Evolutionary conservation across 306 rosid genomes (phyloP), one percentile per base, ranked within the genome.

Genomic region (Rosa chinensis): DNA sequence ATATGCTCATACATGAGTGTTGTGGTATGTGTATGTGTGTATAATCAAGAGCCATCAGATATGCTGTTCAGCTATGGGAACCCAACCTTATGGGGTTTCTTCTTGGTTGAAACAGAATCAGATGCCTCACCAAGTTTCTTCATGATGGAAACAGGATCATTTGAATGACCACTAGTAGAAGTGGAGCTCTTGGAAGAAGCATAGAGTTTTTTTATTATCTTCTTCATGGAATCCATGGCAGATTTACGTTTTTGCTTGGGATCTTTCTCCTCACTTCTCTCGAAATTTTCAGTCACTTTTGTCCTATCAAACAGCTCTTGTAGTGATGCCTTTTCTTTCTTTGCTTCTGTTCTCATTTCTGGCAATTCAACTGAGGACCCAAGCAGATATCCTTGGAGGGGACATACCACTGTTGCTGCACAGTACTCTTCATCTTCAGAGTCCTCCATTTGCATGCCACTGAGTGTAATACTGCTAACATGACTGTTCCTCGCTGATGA

Each of bases 381-480:
- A 81, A 90, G 79, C 74, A 93, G 89, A 87, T 93, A 93, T 79
- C 91, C 99, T 84, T 89, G 96, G 79, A 95, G 94, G 64, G 99
- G 99, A 77, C 96, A 93, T n/a, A 80, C 81, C 82, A 55, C 82
- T 74, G 74, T 83, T 77, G 81, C 89, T 77, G 81, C 89, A 89
- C 83, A 84, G 49, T 76, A 83, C 73, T 86, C 89, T 76, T 95
- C 97, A 66, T 81, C 88, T 83, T 89, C 87, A 4, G 84, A 74
- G 73, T 62, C 93, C 68, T 83, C 91, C 53, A 68, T 72, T 83
- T 83, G 89, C 89, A 88, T 90, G 37, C 87, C 90, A 63, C 89
- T 28, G 25, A 90, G 93, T 37, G 93, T 89, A 73, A 89, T 84
- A 49, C 81, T 84, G 89, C 96, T 91, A 75, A 77, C 96, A 59